These are phyloP conservation scores for Phanerochaete carnosa DNA, from an alignment of 768 basidiomycete genomes.

Conservation along the genomic window DNA sequence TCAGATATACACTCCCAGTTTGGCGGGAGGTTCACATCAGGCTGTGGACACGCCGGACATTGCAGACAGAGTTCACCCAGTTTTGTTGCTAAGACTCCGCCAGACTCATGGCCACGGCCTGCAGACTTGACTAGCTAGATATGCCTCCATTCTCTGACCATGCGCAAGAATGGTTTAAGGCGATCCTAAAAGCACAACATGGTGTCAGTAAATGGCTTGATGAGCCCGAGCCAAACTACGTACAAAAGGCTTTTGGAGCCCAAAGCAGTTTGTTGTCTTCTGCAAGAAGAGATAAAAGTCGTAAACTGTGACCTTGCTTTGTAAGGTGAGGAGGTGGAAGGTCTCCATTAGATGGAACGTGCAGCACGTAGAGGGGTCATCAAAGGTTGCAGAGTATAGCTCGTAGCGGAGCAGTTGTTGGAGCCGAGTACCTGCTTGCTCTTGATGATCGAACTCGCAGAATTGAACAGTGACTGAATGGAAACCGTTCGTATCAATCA, in stretches of 20 bases:
- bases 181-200: not conserved
- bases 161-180: constrained; percentile 6
- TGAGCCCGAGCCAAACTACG: too few species aligned
- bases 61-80: constrained; percentile 16
- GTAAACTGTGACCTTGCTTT: not conserved
- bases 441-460: not conserved
- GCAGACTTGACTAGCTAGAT: constrained; percentile 16
- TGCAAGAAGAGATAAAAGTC: constrained; percentile 5
- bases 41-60: constrained; percentile 25
- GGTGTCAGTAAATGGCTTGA: too few species aligned
- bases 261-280: not conserved
- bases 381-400: constrained; percentile 5
- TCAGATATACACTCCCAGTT: constrained; percentile 12
- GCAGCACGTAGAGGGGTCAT: not conserved
- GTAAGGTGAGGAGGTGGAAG: constrained; percentile 3
- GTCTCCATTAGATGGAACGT: not conserved
- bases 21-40: constrained; percentile 17
- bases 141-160: constrained; percentile 17
- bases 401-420: constrained; percentile 15
- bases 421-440: not conserved
- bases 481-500: not conserved
- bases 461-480: not conserved
- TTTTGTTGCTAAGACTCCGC: constrained; percentile 9
- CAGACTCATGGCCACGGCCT: constrained; percentile 19
- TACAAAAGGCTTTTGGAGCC: not conserved